Evolutionary conservation across 2,329 filamentous ascomycete genomes (phyloP).

Genomic region (Venturia aucupariae): DNA sequence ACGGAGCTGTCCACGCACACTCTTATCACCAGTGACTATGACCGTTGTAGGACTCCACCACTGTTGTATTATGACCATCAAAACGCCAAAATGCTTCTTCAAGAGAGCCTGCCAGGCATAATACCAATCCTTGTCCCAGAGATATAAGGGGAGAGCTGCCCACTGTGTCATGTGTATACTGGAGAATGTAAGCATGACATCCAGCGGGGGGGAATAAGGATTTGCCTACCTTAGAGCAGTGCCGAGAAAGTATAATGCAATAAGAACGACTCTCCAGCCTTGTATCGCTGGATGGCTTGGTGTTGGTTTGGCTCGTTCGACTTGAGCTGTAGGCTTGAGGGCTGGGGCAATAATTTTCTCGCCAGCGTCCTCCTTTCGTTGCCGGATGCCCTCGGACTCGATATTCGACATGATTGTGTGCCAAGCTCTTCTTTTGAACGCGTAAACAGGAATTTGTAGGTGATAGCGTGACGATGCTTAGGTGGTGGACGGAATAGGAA

Average conservation of each 20-base stretch:
- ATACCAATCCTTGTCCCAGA: slow-evolving; percentile 63
- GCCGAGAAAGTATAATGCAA: slow-evolving; percentile 37
- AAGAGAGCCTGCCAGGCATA: slow-evolving; percentile 79
- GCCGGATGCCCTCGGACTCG: slow-evolving; percentile 1
- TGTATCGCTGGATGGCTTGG: slow-evolving; percentile 5
- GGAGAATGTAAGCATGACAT: slow-evolving; percentile 6
- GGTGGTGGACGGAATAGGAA: neutral
- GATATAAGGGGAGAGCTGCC: slow-evolving; percentile 64
- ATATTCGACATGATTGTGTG: neutral
- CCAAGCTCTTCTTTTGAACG: neutral
- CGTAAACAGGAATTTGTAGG: neutral
- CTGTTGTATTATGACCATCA: slow-evolving; percentile 70
- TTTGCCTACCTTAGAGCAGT: slow-evolving; percentile 30
- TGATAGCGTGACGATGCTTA: neutral
- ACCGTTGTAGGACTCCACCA: slow-evolving; percentile 77
- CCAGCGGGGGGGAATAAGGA: neutral
- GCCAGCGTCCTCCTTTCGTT: neutral
- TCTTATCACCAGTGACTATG: slow-evolving; percentile 72
- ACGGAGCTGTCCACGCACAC: slow-evolving; percentile 64
- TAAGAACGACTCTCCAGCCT: slow-evolving; percentile 33
- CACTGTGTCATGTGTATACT: slow-evolving; percentile 57
- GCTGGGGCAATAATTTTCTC: neutral
- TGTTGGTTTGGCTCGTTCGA: neutral
- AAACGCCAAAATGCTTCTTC: slow-evolving; percentile 73
- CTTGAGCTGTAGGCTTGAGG: neutral